Evolutionary conservation across 345 rosid species (phyloP).

Genomic region (Rhodamnia rubescens): DNA sequence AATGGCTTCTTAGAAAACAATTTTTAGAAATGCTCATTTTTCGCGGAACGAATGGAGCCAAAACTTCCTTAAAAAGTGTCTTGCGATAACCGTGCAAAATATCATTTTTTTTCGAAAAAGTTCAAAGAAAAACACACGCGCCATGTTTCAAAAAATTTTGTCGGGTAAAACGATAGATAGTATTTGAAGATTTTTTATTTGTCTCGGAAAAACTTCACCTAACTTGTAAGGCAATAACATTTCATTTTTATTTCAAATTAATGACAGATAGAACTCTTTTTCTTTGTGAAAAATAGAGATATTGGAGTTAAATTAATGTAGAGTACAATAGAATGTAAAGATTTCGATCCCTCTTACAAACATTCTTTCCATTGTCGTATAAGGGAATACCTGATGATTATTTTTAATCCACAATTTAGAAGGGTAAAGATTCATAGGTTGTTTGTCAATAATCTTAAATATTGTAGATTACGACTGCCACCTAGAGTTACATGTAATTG

Average conservation of each 20-base stretch:
- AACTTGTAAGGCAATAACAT: neutral
- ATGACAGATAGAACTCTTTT: neutral
- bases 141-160: neutral
- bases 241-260: neutral
- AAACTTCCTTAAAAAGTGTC: neutral
- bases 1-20: too few relatives aligned
- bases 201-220: neutral
- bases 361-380: neutral
- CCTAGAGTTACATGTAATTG: neutral
- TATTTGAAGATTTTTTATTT: neutral
- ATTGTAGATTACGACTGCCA: neutral
- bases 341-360: neutral
- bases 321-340: neutral
- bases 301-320: neutral
- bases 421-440: neutral
- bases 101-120: neutral
- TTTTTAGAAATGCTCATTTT: too few relatives aligned
- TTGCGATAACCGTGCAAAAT: neutral
- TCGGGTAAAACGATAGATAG: neutral
- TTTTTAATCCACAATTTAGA: neutral
- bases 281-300: neutral
- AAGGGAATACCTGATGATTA: neutral
- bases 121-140: neutral
- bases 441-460: neutral
- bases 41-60: too few relatives aligned